Conservation (phyloP, 495 filamentous ascomycete genomes). For the Xylaria grammica region DNA sequence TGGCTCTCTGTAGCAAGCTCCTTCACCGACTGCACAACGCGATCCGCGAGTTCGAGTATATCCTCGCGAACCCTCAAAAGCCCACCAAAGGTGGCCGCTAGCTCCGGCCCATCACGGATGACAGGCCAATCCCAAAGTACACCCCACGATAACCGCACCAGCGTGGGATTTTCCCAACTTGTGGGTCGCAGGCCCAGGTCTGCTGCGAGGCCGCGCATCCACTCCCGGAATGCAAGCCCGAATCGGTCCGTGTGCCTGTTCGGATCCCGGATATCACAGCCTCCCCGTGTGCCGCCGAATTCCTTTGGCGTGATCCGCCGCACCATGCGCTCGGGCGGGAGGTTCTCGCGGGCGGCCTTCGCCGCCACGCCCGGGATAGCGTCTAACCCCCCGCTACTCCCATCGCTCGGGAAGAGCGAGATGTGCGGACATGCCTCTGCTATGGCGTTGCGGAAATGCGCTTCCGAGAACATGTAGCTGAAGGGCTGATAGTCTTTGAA, state of each 20-base stretch:
- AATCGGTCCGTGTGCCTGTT: conserved; percentile 53
- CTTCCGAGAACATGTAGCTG: conserved; percentile 53
- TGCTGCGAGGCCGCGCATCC: conserved; percentile 30
- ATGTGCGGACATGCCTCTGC: conserved; percentile 46
- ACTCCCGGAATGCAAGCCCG: conserved; percentile 37
- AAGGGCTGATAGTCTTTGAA: conserved; percentile 39
- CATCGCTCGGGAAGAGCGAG: conserved; percentile 32
- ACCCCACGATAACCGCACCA: conserved; percentile 50
- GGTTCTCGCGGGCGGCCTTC: conserved; percentile 16
- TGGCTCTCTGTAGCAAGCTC: conserved; percentile 24
- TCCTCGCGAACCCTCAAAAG: conserved; percentile 45
- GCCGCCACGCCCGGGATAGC: conserved; percentile 45
- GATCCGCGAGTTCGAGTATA: conserved; percentile 41
- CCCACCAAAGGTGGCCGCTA: conserved; percentile 48
- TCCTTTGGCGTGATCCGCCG: conserved; percentile 48
- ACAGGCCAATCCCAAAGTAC: conserved; percentile 52
- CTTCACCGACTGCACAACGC: conserved; percentile 35
- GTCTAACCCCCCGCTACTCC: conserved; percentile 27
- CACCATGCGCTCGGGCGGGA: conserved; percentile 30
- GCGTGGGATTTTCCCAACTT: conserved; percentile 37
- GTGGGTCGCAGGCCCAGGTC: conserved; percentile 30
- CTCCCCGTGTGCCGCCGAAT: conserved; percentile 42
- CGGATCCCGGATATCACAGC: conserved; percentile 50
- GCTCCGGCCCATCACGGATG: conserved; percentile 49
- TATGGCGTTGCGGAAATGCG: conserved; percentile 46